A percentile compares a stretch with the other conserved stretches of the same genome.
These are phyloP conservation scores for Fusarium sp. DNA, from an alignment of 2,329 filamentous ascomycete genomes.

Conservation along the genomic window DNA sequence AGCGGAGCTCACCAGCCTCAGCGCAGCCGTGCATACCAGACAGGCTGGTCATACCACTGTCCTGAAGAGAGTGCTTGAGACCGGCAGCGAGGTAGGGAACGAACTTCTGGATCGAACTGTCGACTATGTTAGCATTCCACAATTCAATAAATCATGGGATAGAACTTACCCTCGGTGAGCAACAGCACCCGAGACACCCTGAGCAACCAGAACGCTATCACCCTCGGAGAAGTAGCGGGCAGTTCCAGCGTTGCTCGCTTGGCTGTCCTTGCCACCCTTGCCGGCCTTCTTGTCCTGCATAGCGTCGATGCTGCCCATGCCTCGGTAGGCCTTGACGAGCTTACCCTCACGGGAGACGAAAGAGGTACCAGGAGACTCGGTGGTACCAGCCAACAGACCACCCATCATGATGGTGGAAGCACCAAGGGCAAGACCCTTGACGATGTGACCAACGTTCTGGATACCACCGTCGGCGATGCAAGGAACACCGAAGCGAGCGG, in stretches of 20 bases:
- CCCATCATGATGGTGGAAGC: slow-evolving; percentile 99
- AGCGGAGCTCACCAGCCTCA: slow-evolving; percentile 79
- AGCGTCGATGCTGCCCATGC: slow-evolving; percentile 98
- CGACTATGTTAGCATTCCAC: slow-evolving; percentile 46
- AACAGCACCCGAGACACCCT: slow-evolving; percentile 91
- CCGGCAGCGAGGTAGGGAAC: slow-evolving; percentile 95
- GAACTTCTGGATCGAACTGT: slow-evolving; percentile 90
- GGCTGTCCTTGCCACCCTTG: slow-evolving; percentile 74
- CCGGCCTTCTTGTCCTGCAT: slow-evolving; percentile 99
- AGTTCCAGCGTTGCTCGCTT: slow-evolving; percentile 91
- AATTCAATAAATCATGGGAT: background rate
- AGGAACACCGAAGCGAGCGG: slow-evolving; percentile 91
- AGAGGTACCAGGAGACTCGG: slow-evolving; percentile 95
- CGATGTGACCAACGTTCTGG: slow-evolving; percentile 98
- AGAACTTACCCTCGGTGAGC: slow-evolving; percentile 74
- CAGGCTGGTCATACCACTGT: slow-evolving; percentile 88
- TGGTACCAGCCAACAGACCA: slow-evolving; percentile 94
- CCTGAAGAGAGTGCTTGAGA: slow-evolving; percentile 97
- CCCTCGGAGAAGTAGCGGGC: slow-evolving; percentile 98
- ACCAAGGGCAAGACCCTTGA: slow-evolving; percentile 95
- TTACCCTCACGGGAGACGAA: slow-evolving; percentile 97
- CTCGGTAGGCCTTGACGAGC: slow-evolving; percentile 98
- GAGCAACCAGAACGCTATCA: slow-evolving; percentile 92
- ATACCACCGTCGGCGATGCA: slow-evolving; percentile 98
- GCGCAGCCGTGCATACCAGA: slow-evolving; percentile 81